Evolutionary conservation across 768 basidiomycete species (phyloP).

Genomic region (Kockovaella imperatae): DNA sequence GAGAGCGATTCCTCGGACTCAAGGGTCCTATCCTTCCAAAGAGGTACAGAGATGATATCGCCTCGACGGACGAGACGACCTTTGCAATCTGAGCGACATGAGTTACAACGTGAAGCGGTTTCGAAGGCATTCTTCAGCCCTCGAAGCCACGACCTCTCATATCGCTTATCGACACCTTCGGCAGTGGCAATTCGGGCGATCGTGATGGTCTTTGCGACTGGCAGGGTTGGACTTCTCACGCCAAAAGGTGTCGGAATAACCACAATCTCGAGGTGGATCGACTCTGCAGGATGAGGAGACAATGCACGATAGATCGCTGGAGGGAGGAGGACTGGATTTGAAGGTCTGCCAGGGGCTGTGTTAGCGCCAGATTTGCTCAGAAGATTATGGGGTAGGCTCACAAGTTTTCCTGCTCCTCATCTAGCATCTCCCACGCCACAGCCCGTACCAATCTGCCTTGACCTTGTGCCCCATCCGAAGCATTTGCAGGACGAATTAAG

Average conservation of each 20-base stretch:
- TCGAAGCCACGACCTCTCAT: constrained; percentile 32
- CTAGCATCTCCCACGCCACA: constrained; percentile 5
- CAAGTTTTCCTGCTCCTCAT: constrained; percentile 8
- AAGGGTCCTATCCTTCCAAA: constrained; percentile 16
- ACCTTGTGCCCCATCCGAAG: background rate
- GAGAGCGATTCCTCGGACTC: constrained; percentile 52
- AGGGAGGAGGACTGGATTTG: constrained; percentile 33
- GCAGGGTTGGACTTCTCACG: constrained; percentile 32
- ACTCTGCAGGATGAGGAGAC: constrained; percentile 2
- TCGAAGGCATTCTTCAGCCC: too few relatives aligned
- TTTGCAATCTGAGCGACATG: too few relatives aligned
- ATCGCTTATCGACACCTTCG: constrained; percentile 36
- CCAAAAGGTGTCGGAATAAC: constrained; percentile 37
- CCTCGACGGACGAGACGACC: too few relatives aligned
- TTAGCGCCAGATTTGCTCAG: background rate
- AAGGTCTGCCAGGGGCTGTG: constrained; percentile 14
- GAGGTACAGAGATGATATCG: constrained; percentile 37
- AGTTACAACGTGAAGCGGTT: constrained; percentile 10
- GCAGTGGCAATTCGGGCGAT: constrained; percentile 36
- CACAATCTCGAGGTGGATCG: constrained; percentile 1
- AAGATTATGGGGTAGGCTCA: constrained; percentile 2
- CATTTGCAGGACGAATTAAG: background rate
- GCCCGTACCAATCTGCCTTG: constrained; percentile 13
- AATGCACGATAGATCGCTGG: constrained; percentile 29
- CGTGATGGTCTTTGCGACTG: constrained; percentile 34